These are phyloP conservation scores for Fragaria nilgerrensis DNA, from an alignment of 306 rosid genomes.

Conservation along the genomic window DNA sequence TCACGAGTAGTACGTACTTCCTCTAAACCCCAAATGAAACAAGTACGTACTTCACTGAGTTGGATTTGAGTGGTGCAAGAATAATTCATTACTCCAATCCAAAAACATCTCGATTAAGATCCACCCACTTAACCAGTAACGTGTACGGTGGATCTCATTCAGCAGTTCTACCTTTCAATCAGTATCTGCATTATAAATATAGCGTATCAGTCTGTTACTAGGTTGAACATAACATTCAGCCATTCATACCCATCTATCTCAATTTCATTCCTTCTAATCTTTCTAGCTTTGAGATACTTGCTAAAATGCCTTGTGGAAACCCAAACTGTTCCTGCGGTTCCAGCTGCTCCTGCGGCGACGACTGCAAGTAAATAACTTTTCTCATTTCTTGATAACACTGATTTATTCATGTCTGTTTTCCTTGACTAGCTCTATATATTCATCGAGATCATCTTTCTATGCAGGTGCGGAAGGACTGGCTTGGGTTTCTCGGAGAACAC, in stretches of 20 bases:
- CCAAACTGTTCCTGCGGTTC: background rate
- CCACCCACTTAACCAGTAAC: background rate
- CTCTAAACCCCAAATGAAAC: background rate
- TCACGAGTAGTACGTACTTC: background rate
- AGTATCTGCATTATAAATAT: background rate
- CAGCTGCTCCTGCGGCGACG: background rate
- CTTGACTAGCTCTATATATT: too few relatives aligned
- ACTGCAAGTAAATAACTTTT: background rate
- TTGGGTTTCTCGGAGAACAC: slow-evolving; percentile 27
- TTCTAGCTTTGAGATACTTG: background rate
- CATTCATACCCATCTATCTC: background rate
- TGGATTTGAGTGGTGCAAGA: background rate
- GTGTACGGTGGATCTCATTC: background rate
- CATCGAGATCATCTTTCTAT: background rate
- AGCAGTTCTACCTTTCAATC: background rate
- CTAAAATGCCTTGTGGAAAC: background rate
- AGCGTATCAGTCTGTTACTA: background rate
- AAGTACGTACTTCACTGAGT: background rate
- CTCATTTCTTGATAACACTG: background rate
- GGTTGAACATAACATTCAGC: background rate
- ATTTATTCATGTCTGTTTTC: background rate
- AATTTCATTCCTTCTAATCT: background rate
- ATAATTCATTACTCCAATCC: background rate
- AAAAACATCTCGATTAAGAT: background rate
- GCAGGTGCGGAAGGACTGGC: slow-evolving; percentile 8